Evolutionary conservation across 345 rosid genomes (phyloP).

Genomic region (rapeseed (Brassica napus)): DNA sequence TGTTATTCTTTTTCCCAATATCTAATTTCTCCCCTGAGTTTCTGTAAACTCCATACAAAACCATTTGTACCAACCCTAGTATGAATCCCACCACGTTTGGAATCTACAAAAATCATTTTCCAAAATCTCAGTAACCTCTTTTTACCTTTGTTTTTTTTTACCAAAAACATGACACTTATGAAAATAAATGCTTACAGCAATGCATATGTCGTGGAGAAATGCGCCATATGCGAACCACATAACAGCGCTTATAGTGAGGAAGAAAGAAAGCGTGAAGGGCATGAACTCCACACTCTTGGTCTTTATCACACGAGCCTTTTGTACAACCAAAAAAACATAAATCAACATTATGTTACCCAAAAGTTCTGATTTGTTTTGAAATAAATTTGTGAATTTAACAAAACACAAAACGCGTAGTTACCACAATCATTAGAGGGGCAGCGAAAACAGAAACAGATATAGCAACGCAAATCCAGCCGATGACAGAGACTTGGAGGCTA

Average conservation of each 20-base stretch:
- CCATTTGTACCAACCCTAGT: constrained; percentile 74
- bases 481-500: constrained; percentile 36
- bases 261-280: constrained; percentile 81
- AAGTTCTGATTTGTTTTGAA: neutral
- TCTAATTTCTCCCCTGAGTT: constrained; percentile 35
- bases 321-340: neutral
- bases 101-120: constrained; percentile 43
- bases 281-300: constrained; percentile 91
- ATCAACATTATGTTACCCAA: neutral
- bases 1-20: constrained; percentile 31
- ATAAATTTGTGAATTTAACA: neutral
- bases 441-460: constrained; percentile 75
- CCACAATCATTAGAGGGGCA: constrained; percentile 77
- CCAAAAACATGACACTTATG: neutral
- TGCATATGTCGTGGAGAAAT: constrained; percentile 55
- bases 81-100: constrained; percentile 78
- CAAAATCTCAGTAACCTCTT: neutral
- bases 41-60: constrained; percentile 56
- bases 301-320: constrained; percentile 65
- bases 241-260: constrained; percentile 74
- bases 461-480: constrained; percentile 86
- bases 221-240: constrained; percentile 87
- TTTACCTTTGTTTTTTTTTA: neutral
- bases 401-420: constrained; percentile 9
- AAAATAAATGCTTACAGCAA: constrained; percentile 60